Conservation (phyloP, 192 early-diverging fungal species). For the Backusella liffmaniae region DNA sequence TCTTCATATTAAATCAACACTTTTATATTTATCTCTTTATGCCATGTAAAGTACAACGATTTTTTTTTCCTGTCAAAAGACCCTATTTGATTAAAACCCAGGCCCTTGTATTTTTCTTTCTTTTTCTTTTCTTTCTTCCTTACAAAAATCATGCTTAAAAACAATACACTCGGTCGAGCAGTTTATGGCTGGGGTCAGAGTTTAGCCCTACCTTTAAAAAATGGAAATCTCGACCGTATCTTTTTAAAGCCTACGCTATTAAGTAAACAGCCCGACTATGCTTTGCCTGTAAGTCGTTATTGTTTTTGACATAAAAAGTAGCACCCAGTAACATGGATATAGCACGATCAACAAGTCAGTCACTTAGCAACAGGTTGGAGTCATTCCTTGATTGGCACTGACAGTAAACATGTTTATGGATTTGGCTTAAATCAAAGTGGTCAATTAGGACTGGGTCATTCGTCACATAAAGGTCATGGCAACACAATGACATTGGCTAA, state of each 20-base stretch:
- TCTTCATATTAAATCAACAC: no score
- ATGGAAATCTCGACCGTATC: not conserved
- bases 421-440: slow-evolving; percentile 35
- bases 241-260: slow-evolving; percentile 10
- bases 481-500: not conserved
- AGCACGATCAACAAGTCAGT: slow-evolving; percentile 13
- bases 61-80: no score
- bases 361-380: slow-evolving; percentile 36
- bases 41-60: no score
- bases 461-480: not conserved
- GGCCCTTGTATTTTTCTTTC: not conserved
- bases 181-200: slow-evolving; percentile 32
- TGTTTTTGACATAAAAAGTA: not conserved
- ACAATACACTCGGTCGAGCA: not conserved
- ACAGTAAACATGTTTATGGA: slow-evolving; percentile 14
- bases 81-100: not conserved
- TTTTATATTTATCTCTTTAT: no score
- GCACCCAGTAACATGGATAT: not conserved
- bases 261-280: slow-evolving; percentile 15
- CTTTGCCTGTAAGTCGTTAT: slow-evolving; percentile 17
- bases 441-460: slow-evolving; percentile 24
- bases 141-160: not conserved
- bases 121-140: not conserved
- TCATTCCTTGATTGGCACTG: slow-evolving; percentile 27
- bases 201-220: slow-evolving; percentile 16